Percentiles rank a stretch among this genome's conserved stretches.
These are phyloP conservation scores for Reutealis trisperma DNA, from an alignment of 345 rosid genomes.

Conservation along the genomic window DNA sequence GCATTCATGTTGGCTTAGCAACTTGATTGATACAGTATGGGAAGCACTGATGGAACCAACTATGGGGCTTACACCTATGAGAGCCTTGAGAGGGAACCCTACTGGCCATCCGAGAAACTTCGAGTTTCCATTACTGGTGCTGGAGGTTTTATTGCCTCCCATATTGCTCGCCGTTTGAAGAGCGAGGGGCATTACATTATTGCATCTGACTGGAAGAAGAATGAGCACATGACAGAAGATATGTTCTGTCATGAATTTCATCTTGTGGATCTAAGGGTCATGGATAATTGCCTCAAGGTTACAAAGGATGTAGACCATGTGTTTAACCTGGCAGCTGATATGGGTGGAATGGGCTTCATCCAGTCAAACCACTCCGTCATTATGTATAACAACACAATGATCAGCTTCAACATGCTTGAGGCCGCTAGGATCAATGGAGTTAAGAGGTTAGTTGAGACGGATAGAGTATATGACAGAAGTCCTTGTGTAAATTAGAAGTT, in stretches of 20 bases:
- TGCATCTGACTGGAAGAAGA: slow-evolving; percentile 99
- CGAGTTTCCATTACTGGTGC: slow-evolving; percentile 86
- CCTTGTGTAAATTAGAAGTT: not conserved
- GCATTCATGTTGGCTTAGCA: not conserved
- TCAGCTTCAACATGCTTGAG: slow-evolving; percentile 97
- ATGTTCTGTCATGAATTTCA: slow-evolving; percentile 98
- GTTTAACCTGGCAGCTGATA: slow-evolving; percentile 97
- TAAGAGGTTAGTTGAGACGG: slow-evolving; percentile 56
- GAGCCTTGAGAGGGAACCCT: slow-evolving; percentile 77
- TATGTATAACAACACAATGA: slow-evolving; percentile 98
- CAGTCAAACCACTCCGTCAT: slow-evolving; percentile 98
- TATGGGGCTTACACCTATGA: slow-evolving; percentile 86
- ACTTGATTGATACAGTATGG: slow-evolving; percentile 55
- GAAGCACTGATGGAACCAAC: slow-evolving; percentile 52
- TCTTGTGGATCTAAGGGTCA: slow-evolving; percentile 92
- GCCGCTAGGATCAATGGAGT: slow-evolving; percentile 88
- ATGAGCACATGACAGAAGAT: slow-evolving; percentile 97
- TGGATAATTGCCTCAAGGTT: slow-evolving; percentile 94
- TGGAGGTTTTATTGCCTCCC: slow-evolving; percentile 97
- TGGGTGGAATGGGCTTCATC: slow-evolving; percentile 99
- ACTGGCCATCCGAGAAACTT: slow-evolving; percentile 92
- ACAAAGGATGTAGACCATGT: slow-evolving; percentile 79
- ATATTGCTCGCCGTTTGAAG: slow-evolving; percentile 96
- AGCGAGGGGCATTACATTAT: slow-evolving; percentile 92
- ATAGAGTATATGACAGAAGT: not conserved